These are phyloP conservation scores for Trichosporon inkin DNA, from an alignment of 1,284 basidiomycete genomes.

Conservation along the genomic window DNA sequence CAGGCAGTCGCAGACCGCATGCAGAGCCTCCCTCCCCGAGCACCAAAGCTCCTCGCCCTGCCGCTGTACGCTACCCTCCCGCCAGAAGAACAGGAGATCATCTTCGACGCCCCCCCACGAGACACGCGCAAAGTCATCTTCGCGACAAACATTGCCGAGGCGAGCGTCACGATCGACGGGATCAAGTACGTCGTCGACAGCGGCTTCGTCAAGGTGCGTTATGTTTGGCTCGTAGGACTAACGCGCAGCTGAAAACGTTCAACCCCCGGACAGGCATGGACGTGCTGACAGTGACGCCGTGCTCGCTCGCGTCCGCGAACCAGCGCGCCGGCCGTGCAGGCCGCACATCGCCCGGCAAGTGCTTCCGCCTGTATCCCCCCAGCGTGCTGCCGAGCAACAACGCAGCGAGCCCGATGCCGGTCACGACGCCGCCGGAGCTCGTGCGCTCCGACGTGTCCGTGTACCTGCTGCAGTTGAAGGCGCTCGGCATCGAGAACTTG, in stretches of 20 bases:
- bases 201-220: conserved; percentile 83
- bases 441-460: conserved; percentile 81
- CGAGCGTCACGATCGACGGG: conserved; percentile 93
- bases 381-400: conserved; percentile 58
- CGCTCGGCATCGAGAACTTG: conserved; percentile 87
- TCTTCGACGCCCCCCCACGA: conserved; percentile 71
- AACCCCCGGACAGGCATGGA: conserved; percentile 78
- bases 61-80: conserved; percentile 85
- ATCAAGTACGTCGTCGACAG: conserved; percentile 93
- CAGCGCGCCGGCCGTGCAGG: conserved; percentile 88
- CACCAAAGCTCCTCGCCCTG: conserved; percentile 62
- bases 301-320: conserved; percentile 75
- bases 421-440: conserved; percentile 79
- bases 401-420: conserved; percentile 49
- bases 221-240: conserved; percentile 19
- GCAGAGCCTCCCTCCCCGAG: conserved; percentile 66
- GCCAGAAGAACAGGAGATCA: conserved; percentile 75
- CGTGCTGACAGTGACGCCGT: conserved; percentile 71
- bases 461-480: conserved; percentile 86
- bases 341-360: conserved; percentile 82
- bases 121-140: conserved; percentile 85
- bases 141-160: conserved; percentile 95
- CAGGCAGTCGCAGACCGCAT: conserved; percentile 74
- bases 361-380: conserved; percentile 84
- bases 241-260: conserved; percentile 67